A percentile compares a stretch with the other conserved stretches of the same genome.
Evolutionary conservation across 1,139 yeast genomes (phyloP).

Genomic region (Debaryomyces coudertii): DNA sequence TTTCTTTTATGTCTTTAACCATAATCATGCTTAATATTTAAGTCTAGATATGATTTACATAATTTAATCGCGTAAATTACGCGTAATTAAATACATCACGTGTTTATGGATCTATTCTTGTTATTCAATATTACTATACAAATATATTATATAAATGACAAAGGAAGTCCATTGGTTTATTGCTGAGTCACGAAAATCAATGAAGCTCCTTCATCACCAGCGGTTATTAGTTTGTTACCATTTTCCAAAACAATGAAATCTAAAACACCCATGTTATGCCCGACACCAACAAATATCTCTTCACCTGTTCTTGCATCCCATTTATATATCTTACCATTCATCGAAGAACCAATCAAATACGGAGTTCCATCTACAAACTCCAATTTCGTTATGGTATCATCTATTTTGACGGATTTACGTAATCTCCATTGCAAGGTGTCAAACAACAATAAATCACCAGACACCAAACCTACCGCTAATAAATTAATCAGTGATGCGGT

Average conservation of each 20-base stretch:
- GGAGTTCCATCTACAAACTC: conserved; percentile 63
- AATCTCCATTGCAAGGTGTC: conserved; percentile 88
- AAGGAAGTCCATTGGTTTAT: conserved; percentile 9
- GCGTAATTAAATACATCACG: conserved; percentile 2
- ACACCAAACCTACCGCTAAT: conserved; percentile 85
- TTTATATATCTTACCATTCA: conserved; percentile 83
- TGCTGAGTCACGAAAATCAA: conserved; percentile 55
- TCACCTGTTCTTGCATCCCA: conserved; percentile 90
- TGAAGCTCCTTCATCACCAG: conserved; percentile 98
- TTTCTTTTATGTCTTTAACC: background rate
- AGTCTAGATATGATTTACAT: background rate
- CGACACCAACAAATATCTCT: conserved; percentile 75
- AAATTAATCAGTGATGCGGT: conserved; percentile 54
- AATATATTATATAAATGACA: background rate
- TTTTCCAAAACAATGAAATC: conserved; percentile 71
- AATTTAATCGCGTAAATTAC: conserved; percentile 4
- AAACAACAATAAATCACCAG: conserved; percentile 80
- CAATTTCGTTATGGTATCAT: conserved; percentile 84
- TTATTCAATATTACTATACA: conserved; percentile 3
- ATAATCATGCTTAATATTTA: background rate
- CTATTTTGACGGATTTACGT: conserved; percentile 67
- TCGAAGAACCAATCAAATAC: conserved; percentile 67
- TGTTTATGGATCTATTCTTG: background rate
- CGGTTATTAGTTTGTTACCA: conserved; percentile 77
- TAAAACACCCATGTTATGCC: conserved; percentile 92